Evolutionary conservation across 495 filamentous ascomycete species (phyloP).

Genomic region (Lepraria neglecta): DNA sequence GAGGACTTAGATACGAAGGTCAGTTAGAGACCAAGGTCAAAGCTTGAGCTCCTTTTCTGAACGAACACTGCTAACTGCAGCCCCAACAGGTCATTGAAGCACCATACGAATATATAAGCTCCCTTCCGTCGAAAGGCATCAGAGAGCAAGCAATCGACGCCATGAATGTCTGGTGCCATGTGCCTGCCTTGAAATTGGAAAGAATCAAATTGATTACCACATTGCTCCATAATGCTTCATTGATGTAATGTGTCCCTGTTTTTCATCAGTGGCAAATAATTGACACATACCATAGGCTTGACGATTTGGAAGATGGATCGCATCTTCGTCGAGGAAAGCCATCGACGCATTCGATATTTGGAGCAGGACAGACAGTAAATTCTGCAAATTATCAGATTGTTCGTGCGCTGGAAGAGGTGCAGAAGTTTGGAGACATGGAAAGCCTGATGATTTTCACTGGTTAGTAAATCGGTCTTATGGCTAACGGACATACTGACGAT

Average conservation of each 20-base stretch:
- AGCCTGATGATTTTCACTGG: conserved; percentile 18
- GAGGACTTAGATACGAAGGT: too few relatives aligned
- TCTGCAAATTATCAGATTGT: conserved; percentile 45
- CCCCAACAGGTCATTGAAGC: conserved; percentile 13
- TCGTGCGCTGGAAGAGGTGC: conserved; percentile 31
- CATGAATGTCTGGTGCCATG: conserved; percentile 26
- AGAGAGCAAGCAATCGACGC: conserved; percentile 11
- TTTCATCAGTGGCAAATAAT: neutral
- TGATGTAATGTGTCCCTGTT: conserved; percentile 18
- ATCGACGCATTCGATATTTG: conserved; percentile 36
- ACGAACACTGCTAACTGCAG: too few relatives aligned
- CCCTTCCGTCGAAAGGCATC: conserved; percentile 15
- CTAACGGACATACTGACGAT: too few relatives aligned
- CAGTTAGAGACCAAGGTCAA: too few relatives aligned
- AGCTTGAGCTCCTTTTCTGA: too few relatives aligned
- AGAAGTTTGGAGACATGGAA: conserved; percentile 18
- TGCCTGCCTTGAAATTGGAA: conserved; percentile 7
- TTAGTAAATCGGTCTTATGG: too few relatives aligned
- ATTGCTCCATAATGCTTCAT: conserved; percentile 28
- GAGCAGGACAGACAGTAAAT: conserved; percentile 44
- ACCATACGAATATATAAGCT: conserved; percentile 21
- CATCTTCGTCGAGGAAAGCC: conserved; percentile 36
- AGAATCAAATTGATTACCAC: conserved; percentile 22
- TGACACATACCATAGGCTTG: conserved; percentile 25
- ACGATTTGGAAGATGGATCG: conserved; percentile 40